These are phyloP conservation scores for Magnusiomyces suaveolens DNA, from an alignment of 1,139 yeast genomes.

Conservation along the genomic window DNA sequence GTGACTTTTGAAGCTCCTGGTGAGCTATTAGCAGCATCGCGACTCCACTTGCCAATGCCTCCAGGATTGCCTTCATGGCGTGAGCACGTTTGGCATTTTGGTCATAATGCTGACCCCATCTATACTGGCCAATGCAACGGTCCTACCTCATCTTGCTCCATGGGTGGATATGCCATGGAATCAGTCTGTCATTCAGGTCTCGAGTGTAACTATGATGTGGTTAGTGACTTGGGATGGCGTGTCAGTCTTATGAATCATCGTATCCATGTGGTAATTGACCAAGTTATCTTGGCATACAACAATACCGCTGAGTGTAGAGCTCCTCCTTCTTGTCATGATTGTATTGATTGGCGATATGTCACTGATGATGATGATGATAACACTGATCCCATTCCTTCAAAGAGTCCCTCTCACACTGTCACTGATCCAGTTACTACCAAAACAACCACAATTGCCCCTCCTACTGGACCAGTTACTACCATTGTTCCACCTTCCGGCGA, in stretches of 20 bases:
- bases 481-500: slow-evolving; percentile 11
- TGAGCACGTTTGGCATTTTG: slow-evolving; percentile 90
- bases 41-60: slow-evolving; percentile 85
- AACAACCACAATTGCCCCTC: slow-evolving; percentile 6
- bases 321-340: slow-evolving; percentile 72
- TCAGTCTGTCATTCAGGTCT: slow-evolving; percentile 90
- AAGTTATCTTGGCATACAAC: slow-evolving; percentile 61
- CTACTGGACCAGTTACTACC: slow-evolving; percentile 9
- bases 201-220: slow-evolving; percentile 83
- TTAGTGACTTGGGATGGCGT: slow-evolving; percentile 83
- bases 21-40: slow-evolving; percentile 67
- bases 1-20: slow-evolving; percentile 94
- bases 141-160: slow-evolving; percentile 78
- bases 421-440: background rate
- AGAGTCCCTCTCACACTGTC: background rate
- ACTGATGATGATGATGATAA: slow-evolving; percentile 30
- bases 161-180: slow-evolving; percentile 97
- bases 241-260: slow-evolving; percentile 82
- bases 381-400: slow-evolving; percentile 3
- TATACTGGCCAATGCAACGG: slow-evolving; percentile 97
- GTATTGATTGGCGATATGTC: slow-evolving; percentile 83
- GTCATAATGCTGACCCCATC: slow-evolving; percentile 95
- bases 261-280: slow-evolving; percentile 84
- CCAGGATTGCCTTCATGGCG: slow-evolving; percentile 75
- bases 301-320: slow-evolving; percentile 64